Percentiles rank a stretch among this genome's conserved stretches.
Evolutionary conservation across 164 flowering plant species (phyloP).

Genomic region (Tinospora cordifolia): DNA sequence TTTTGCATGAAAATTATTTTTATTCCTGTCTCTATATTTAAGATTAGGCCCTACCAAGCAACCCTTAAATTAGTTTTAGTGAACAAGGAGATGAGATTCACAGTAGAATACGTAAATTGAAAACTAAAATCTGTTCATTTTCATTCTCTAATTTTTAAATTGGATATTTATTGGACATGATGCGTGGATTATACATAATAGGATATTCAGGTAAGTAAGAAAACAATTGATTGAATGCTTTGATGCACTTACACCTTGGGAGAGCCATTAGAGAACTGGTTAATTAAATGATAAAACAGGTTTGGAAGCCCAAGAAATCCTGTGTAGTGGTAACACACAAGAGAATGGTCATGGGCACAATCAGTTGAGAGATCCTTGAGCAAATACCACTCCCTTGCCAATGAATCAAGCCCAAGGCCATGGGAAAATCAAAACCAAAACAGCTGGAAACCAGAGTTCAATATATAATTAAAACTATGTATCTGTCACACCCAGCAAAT

Average conservation of each 20-base stretch:
- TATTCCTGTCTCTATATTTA: too few relatives aligned
- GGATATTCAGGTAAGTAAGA: background rate
- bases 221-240: background rate
- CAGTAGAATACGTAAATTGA: too few relatives aligned
- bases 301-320: conserved; percentile 11
- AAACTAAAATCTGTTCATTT: too few relatives aligned
- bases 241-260: background rate
- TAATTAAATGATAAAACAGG: conserved; percentile 2
- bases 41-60: too few relatives aligned
- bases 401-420: conserved; percentile 24
- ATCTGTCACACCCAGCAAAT: conserved; percentile 28
- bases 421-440: conserved; percentile 16
- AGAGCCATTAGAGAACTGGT: background rate
- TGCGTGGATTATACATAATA: background rate
- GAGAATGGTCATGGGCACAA: conserved; percentile 14
- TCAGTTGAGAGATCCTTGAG: conserved; percentile 13
- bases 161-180: background rate
- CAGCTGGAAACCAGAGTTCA: conserved; percentile 15
- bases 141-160: background rate
- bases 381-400: conserved; percentile 13
- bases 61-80: too few relatives aligned
- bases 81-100: too few relatives aligned
- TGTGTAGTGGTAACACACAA: conserved; percentile 1
- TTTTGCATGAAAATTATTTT: too few relatives aligned
- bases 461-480: conserved; percentile 1